phyloP scores from a whole-genome alignment of 139 green algal species.

The Ulvella scutata region DNA sequence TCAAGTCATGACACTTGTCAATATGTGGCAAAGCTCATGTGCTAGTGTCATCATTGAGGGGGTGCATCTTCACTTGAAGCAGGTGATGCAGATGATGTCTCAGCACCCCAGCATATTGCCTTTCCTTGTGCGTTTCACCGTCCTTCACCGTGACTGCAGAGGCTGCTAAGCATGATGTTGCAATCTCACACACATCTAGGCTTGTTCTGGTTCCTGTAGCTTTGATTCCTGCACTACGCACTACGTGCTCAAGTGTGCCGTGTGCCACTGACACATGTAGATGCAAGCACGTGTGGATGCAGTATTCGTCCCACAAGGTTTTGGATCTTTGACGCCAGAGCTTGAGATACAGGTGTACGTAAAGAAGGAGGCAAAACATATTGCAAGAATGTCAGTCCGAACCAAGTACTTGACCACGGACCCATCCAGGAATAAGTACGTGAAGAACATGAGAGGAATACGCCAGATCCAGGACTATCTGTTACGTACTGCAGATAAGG shows the following conservation, averaged over 20 bases:
- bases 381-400: conserved; percentile 83
- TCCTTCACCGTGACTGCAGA: too few species aligned
- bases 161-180: too few species aligned
- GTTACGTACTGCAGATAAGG: conserved; percentile 50
- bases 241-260: too few species aligned
- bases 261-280: too few species aligned
- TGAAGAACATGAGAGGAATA: conserved; percentile 71
- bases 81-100: conserved; percentile 56
- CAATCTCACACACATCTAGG: too few species aligned
- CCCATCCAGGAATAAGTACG: conserved; percentile 63
- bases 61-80: conserved; percentile 49
- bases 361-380: conserved; percentile 70
- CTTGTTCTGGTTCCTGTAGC: too few species aligned
- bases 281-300: too few species aligned
- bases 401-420: conserved; percentile 90
- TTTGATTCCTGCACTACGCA: too few species aligned
- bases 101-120: conserved; percentile 50
- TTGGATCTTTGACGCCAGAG: too few species aligned
- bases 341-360: conserved; percentile 49
- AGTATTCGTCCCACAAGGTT: too few species aligned
- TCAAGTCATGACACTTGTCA: neutral
- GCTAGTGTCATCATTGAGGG: conserved; percentile 24
- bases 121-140: too few species aligned
- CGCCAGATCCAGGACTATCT: conserved; percentile 69
- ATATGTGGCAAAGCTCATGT: neutral